phyloP scores from a whole-genome alignment of 2,329 filamentous ascomycete species.

The Tolypocladium paradoxum region DNA sequence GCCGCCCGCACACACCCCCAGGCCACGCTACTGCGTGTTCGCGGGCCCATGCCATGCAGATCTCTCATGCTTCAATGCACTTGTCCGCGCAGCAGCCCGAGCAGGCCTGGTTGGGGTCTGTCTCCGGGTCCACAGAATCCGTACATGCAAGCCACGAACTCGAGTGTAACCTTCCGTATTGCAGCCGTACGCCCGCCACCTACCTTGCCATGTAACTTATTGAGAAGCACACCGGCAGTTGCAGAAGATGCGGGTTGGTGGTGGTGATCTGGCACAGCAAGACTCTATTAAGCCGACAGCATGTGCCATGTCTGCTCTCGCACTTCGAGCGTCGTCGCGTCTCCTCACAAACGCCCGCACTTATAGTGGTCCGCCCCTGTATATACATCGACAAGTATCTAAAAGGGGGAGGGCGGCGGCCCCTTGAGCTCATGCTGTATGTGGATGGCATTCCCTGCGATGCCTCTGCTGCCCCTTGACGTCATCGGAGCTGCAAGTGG shows the following conservation, averaged over 20 bases:
- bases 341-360: background rate
- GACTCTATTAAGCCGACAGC: background rate
- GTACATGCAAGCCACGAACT: background rate
- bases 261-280: background rate
- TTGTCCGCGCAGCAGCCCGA: background rate
- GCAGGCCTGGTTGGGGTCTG: too few relatives aligned
- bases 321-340: background rate
- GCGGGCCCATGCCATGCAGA: background rate
- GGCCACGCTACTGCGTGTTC: background rate
- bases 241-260: background rate
- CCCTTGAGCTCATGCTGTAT: too few relatives aligned
- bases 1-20: background rate
- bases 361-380: background rate
- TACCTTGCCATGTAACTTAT: background rate
- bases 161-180: background rate
- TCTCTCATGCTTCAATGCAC: background rate
- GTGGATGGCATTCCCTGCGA: background rate
- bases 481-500: conserved; percentile 17
- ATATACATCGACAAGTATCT: background rate
- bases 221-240: background rate
- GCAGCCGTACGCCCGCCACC: background rate
- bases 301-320: background rate
- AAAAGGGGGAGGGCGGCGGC: background rate
- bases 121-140: too few relatives aligned
- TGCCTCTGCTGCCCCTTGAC: background rate